Evolutionary conservation across 306 rosid genomes (phyloP).

Genomic region (Inga oerstediana): DNA sequence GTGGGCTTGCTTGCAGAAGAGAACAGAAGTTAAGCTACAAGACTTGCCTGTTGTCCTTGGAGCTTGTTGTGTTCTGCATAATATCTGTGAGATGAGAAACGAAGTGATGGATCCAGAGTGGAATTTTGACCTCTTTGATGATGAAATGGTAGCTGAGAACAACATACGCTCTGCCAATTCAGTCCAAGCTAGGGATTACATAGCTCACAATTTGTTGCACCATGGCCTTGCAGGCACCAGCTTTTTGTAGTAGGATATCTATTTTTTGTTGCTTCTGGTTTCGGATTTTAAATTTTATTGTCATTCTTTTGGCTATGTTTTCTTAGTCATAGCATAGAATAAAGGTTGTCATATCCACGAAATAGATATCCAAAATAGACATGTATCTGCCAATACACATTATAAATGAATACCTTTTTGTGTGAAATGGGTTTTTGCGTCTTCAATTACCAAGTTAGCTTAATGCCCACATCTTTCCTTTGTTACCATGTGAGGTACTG

Average conservation of each 20-base stretch:
- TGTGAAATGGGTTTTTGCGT: neutral
- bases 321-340: constrained; percentile 31
- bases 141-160: constrained; percentile 65
- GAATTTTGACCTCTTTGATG: constrained; percentile 60
- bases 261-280: neutral
- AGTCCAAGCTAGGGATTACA: constrained; percentile 61
- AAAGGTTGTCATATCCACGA: constrained; percentile 7
- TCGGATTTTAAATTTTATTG: neutral
- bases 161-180: constrained; percentile 42
- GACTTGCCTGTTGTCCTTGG: constrained; percentile 82
- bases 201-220: constrained; percentile 78
- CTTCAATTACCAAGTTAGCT: neutral
- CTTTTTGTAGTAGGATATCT: constrained; percentile 31
- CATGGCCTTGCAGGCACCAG: constrained; percentile 65
- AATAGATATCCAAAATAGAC: neutral
- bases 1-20: constrained; percentile 88
- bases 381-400: neutral
- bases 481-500: neutral
- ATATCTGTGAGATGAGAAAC: constrained; percentile 72
- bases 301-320: constrained; percentile 49
- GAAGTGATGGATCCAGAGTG: constrained; percentile 52
- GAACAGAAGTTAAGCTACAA: constrained; percentile 81
- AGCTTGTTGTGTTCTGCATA: constrained; percentile 88
- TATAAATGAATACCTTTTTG: constrained; percentile 6
- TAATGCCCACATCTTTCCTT: neutral